Evolutionary conservation across 2,329 filamentous ascomycete species (phyloP).

Genomic region (Claviceps humidiphila): DNA sequence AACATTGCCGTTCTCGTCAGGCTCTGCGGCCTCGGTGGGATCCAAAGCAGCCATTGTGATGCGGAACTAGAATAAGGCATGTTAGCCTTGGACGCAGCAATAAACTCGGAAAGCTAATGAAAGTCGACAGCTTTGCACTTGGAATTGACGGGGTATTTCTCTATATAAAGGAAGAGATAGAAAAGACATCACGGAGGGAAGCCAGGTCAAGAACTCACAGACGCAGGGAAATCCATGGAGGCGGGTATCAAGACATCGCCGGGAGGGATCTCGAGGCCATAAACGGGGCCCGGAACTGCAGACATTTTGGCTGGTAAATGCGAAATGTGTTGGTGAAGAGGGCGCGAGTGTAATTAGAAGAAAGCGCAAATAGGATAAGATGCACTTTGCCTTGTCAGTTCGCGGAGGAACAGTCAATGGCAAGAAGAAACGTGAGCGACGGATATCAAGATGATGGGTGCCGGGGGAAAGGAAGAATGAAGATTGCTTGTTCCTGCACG

Average conservation of each 20-base stretch:
- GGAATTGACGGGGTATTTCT: not conserved
- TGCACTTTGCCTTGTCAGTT: not conserved
- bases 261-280: constrained; percentile 80
- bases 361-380: not conserved
- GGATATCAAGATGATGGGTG: not conserved
- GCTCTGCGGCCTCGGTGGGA: constrained; percentile 62
- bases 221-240: constrained; percentile 64
- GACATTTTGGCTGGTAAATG: constrained; percentile 31
- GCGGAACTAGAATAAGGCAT: constrained; percentile 54
- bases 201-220: constrained; percentile 45
- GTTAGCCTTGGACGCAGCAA: constrained; percentile 14
- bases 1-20: constrained; percentile 47
- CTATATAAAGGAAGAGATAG: not conserved
- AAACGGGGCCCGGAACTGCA: constrained; percentile 62
- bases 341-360: not conserved
- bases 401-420: not conserved
- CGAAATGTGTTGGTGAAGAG: not conserved
- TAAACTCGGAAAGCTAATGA: not conserved
- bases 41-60: constrained; percentile 98
- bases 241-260: constrained; percentile 74
- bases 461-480: not conserved
- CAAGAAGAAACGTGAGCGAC: not conserved
- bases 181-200: not conserved
- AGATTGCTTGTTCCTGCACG: not conserved
- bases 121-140: not conserved